Evolutionary conservation across 2,329 filamentous ascomycete genomes (phyloP).

Genomic region (Xylaria arbuscula): DNA sequence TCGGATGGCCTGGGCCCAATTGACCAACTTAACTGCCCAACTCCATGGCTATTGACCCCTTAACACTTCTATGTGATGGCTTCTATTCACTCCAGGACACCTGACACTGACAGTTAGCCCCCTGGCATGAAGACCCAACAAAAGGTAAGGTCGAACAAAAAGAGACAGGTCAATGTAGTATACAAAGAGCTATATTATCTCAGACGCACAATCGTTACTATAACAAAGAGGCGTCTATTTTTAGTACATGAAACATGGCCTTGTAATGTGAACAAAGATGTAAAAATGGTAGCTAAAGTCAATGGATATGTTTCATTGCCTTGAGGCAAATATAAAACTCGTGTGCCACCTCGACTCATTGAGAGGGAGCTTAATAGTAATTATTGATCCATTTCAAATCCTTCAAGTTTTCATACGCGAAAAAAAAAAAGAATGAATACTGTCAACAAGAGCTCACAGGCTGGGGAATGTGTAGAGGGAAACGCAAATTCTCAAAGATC

Average conservation of each 20-base stretch:
- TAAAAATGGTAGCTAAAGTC: background rate
- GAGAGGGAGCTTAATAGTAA: background rate
- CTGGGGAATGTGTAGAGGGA: background rate
- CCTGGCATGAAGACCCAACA: background rate
- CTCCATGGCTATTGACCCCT: too few relatives aligned
- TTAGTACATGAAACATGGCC: constrained; percentile 2
- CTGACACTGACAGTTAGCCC: too few relatives aligned
- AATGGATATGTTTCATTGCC: background rate
- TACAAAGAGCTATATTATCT: constrained; percentile 8
- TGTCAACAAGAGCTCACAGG: background rate
- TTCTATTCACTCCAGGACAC: too few relatives aligned
- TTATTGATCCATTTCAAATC: background rate
- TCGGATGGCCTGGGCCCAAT: too few relatives aligned
- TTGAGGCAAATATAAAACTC: constrained; percentile 25
- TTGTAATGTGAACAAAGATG: constrained; percentile 13
- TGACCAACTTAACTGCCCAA: too few relatives aligned
- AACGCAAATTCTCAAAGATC: background rate
- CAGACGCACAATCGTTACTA: background rate
- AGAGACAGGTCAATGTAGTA: background rate
- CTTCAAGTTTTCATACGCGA: background rate
- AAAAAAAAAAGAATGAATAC: constrained; percentile 1
- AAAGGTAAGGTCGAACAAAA: constrained; percentile 16
- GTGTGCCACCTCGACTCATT: background rate
- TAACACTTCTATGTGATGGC: too few relatives aligned
- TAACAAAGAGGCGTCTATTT: background rate